A percentile compares a stretch with the other conserved stretches of the same genome.
Evolutionary conservation across 495 filamentous ascomycete species (phyloP).

Genomic region (Neurospora sp.): DNA sequence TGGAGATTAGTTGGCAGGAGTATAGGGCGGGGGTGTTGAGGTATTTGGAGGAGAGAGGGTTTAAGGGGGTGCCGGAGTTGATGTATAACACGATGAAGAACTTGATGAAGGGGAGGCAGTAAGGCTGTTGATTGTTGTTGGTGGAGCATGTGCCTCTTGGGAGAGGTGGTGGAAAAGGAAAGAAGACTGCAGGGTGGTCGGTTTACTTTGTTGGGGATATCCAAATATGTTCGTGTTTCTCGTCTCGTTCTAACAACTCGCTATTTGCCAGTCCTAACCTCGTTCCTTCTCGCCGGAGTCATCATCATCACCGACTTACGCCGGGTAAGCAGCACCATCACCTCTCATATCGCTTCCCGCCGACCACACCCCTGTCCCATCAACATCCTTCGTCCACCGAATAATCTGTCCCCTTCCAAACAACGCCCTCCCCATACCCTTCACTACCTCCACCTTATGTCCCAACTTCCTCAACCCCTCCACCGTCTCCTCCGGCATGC

Average conservation of each 20-base stretch:
- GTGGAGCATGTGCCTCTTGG: not conserved
- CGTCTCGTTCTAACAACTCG: not conserved
- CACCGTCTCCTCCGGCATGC: conserved; percentile 57
- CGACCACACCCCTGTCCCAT: conserved; percentile 61
- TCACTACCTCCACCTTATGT: conserved; percentile 61
- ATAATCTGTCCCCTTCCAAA: conserved; percentile 94
- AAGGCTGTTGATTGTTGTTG: not conserved
- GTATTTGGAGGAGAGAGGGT: conserved; percentile 56
- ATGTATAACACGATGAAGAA: conserved; percentile 82
- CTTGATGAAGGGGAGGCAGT: conserved; percentile 35
- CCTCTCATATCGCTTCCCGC: conserved; percentile 83
- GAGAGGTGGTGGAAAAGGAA: not conserved
- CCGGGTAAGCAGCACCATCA: conserved; percentile 73
- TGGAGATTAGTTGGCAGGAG: conserved; percentile 59
- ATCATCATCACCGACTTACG: conserved; percentile 11
- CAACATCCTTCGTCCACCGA: conserved; percentile 54
- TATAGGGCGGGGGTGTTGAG: conserved; percentile 66
- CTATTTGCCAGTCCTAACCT: no score
- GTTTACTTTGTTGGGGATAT: not conserved
- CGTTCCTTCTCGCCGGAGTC: no score
- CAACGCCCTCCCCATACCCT: conserved; percentile 53
- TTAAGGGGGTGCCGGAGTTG: conserved; percentile 56
- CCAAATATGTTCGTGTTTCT: not conserved
- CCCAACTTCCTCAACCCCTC: conserved; percentile 59
- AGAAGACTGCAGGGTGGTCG: not conserved